These are phyloP conservation scores for Sequoia sempervirens DNA, from an alignment of 75 land plant genomes.

Conservation along the genomic window DNA sequence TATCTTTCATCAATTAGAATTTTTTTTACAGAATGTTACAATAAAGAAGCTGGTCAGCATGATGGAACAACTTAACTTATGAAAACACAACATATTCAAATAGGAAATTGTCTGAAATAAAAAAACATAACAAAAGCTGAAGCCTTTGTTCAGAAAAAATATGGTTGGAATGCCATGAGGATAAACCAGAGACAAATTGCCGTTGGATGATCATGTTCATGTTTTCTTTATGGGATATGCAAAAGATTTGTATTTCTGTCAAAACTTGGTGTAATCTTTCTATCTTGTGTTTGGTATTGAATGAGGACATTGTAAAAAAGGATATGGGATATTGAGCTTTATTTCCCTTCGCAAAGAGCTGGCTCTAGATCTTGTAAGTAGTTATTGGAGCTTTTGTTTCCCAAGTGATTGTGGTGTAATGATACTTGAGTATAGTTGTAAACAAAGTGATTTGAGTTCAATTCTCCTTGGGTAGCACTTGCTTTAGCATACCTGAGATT, in stretches of 20 bases:
- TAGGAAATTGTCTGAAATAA: not conserved
- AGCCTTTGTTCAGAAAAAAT: not conserved
- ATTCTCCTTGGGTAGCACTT: too few species aligned
- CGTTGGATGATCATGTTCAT: not conserved
- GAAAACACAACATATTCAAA: not conserved
- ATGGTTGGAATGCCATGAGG: not conserved
- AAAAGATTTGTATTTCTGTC: not conserved
- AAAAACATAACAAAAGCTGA: not conserved
- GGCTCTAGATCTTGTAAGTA: not conserved
- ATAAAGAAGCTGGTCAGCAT: not conserved
- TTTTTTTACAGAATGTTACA: not conserved
- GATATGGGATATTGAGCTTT: not conserved
- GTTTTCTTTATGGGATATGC: not conserved
- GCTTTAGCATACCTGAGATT: too few species aligned
- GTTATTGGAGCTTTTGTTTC: not conserved
- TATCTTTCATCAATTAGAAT: not conserved
- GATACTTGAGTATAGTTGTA: too few species aligned
- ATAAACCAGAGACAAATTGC: not conserved
- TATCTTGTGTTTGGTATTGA: not conserved
- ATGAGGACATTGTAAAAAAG: not conserved
- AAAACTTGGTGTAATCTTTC: not conserved
- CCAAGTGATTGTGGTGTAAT: too few species aligned
- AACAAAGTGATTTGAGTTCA: too few species aligned
- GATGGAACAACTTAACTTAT: not conserved
- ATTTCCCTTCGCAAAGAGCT: not conserved